Evolutionary conservation across 2,329 filamentous ascomycete species (phyloP).

Genomic region (Dendrostoma leiphaemia): DNA sequence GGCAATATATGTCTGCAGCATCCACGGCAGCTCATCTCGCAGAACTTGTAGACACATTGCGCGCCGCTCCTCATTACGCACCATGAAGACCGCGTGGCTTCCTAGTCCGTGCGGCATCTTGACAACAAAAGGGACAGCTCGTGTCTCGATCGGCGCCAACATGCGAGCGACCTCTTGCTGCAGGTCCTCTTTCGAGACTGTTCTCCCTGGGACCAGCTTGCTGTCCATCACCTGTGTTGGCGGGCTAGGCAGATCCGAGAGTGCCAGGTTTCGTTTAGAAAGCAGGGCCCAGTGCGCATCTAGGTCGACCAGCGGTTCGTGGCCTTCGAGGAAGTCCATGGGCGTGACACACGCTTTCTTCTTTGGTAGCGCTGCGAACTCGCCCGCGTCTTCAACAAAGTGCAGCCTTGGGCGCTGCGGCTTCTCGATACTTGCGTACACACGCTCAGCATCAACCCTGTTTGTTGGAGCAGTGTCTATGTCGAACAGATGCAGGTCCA

Average conservation of each 20-base stretch:
- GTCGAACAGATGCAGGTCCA: constrained; percentile 2
- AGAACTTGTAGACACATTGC: constrained; percentile 1
- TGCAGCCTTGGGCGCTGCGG: not conserved
- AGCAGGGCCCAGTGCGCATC: constrained; percentile 2
- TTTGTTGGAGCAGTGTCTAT: constrained; percentile 3
- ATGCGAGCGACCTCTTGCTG: not conserved
- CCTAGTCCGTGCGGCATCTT: constrained; percentile 5
- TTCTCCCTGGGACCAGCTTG: not conserved
- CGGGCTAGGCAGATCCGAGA: constrained; percentile 1
- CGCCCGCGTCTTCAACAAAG: not conserved
- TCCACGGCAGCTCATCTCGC: not conserved
- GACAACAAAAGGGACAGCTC: constrained; percentile 2
- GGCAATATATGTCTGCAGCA: not conserved
- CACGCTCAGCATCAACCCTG: constrained; percentile 4
- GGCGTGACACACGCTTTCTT: constrained; percentile 1
- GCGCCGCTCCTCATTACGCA: not conserved
- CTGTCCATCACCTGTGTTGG: constrained; percentile 3
- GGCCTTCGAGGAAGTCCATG: constrained; percentile 5
- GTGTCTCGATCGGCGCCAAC: not conserved
- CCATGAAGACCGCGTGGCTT: constrained; percentile 4
- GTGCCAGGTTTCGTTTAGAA: constrained; percentile 1
- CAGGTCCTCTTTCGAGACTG: not conserved
- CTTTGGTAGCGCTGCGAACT: not conserved
- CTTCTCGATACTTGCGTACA: not conserved
- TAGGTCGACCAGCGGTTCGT: not conserved